Evolutionary conservation across 2,329 filamentous ascomycete species (phyloP), one percentile per base, ranked within the genome.

Genomic region (Aspergillus tubingensis): DNA sequence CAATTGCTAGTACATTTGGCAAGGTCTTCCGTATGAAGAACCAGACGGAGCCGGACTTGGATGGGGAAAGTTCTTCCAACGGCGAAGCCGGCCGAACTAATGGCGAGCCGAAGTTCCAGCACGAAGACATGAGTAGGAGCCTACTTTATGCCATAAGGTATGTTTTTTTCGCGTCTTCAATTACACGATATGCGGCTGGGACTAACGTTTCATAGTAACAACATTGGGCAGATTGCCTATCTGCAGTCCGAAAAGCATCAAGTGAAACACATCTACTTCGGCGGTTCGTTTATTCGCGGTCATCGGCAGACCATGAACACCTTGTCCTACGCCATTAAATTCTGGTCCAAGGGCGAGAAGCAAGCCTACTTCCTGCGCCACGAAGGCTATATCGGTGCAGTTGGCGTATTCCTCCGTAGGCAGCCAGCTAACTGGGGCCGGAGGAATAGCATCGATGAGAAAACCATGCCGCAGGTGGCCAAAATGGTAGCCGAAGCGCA

Each of bases 261-360:
- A 49, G 82, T 98, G 25, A 90, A 91, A 64, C 88, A 94, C 72
- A 98, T 99, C 62, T 99, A 99, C 80, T 99, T 99, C 77, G 95
- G 95, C 21, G 95, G 95, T 23, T 95, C 91, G 6, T 99, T 98
- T 74, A 98, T 99, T 73, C 88, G 95, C 44, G 95, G 95, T 43
- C 95, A 99, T 76, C 88, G 91, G 15, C 95, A 98, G 79, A 99
- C 95, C 11, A 99, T 99, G 86, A 96, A 98, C 77, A 98, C 95
- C 0, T 82, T 99, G 8, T 93, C 90, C 58, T 99, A 96, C 73
- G 95, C 94, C 72, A 97, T 99, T 79, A 92, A 92, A 68, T 99
- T 98, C 79, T 99, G 95, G 95, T 92, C 90, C 67, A 92, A 95
- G 73, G 94, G 93, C 44, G 84, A 88, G 72, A 97, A 96, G 77